A percentile compares a stretch with the other conserved stretches of the same genome.
phyloP scores from a whole-genome alignment of 148 eudicot species.

The Rhododendron williamsianum region DNA sequence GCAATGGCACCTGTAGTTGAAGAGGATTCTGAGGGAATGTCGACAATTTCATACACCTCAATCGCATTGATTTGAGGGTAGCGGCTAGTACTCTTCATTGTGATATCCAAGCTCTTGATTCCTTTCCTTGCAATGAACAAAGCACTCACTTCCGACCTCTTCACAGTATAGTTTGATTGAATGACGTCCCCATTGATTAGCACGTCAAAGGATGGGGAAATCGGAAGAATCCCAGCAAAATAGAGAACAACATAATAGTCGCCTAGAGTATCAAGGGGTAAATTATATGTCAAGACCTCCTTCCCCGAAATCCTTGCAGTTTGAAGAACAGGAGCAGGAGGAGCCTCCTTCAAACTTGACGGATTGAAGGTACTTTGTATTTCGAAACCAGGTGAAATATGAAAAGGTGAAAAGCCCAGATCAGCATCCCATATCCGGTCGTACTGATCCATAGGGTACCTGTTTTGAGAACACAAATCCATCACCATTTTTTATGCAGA shows the following conservation, averaged over 20 bases:
- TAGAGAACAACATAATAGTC: constrained; percentile 62
- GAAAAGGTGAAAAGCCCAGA: constrained; percentile 49
- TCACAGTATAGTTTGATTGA: constrained; percentile 48
- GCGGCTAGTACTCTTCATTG: constrained; percentile 40
- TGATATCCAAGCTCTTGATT: constrained; percentile 45
- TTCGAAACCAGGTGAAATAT: constrained; percentile 39
- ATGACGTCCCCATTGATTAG: constrained; percentile 48
- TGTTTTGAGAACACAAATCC: constrained; percentile 8
- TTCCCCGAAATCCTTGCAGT: constrained; percentile 56
- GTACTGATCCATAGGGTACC: constrained; percentile 70
- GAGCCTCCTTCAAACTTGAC: constrained; percentile 36
- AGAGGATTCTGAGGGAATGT: constrained; percentile 64
- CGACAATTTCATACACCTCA: constrained; percentile 62
- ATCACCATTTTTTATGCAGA: not conserved
- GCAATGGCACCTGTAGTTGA: constrained; percentile 63
- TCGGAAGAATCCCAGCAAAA: constrained; percentile 67
- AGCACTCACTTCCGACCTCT: constrained; percentile 29
- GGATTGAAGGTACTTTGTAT: constrained; percentile 21
- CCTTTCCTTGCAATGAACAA: constrained; percentile 32
- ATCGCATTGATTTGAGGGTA: constrained; percentile 63
- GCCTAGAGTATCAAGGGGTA: constrained; percentile 46
- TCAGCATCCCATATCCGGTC: constrained; percentile 84
- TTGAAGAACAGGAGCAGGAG: constrained; percentile 58
- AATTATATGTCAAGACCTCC: constrained; percentile 38
- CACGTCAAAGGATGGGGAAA: constrained; percentile 51